Base-by-base conservation (phyloP, 345 rosid species). In the Mangifera indica region DNA sequence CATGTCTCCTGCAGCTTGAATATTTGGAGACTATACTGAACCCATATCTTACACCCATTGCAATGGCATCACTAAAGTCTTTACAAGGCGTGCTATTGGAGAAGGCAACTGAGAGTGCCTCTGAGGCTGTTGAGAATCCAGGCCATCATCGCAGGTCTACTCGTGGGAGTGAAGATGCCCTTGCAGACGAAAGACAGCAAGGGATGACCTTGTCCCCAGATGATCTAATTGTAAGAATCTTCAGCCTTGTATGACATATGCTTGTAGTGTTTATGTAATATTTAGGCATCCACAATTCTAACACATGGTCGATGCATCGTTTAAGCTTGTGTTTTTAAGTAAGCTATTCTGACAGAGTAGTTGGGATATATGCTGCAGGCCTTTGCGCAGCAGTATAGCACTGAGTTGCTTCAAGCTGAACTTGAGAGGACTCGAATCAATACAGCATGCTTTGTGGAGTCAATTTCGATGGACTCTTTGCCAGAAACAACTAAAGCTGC, bases 91-190 rank as follows among this genome's bases (percentile, higher is more conserved):
- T 88, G 2, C 78, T 94, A 56, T 80, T 94, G 81, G 98, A 92
- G 81, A 92, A 86, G 77, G 98, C 98, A 73, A 88, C 91, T 4
- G 93, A 92, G 87, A 87, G 87, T 71, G 79, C 81, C 67, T 67
- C 86, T 20, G 98, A 88, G 80, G 81, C 78, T 77, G 87, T 72
- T 29, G 96, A 90, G 70, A 86, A 70, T 73, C 87, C 91, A 10
- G 93, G 93, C 21, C 92, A 90, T 44, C 84, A 82, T 21, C 90
- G 93, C 54, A 83, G 96, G 67, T 79, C 97, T 75, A 91, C 98
- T 72, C 95, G 94, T 72, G 98, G 98, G 64, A 89, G 98, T 70
- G 98, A 94, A 81, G 98, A 94, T 48, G 87, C 97, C 45, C 81
- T 76, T 81, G 82, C 87, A 54, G 98, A 94, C 60, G 98, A 92